A percentile compares a stretch with the other conserved stretches of the same genome.
Conservation (phyloP, 164 flowering plant genomes). For the Cinnamomum chago region DNA sequence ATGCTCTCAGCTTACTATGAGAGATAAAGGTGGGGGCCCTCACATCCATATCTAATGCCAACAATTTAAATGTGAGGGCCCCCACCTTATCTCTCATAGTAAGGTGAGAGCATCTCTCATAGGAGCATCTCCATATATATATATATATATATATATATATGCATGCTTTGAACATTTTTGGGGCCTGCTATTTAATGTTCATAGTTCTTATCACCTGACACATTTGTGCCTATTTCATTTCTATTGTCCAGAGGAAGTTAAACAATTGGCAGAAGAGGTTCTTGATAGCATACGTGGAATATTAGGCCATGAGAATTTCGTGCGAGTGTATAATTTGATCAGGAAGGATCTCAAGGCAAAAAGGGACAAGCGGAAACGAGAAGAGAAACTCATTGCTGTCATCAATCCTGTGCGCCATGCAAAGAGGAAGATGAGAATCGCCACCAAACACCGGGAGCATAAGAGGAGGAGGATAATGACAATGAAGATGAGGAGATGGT, state of each 20-base stretch:
- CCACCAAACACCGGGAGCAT: slow-evolving; percentile 61
- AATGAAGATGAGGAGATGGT: slow-evolving; percentile 62
- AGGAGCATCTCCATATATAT: too few relatives aligned
- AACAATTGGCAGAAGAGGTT: slow-evolving; percentile 68
- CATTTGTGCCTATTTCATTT: neutral
- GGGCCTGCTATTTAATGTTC: neutral
- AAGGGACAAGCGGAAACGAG: slow-evolving; percentile 73
- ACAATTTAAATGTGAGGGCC: too few relatives aligned
- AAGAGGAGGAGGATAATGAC: slow-evolving; percentile 81
- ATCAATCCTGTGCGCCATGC: slow-evolving; percentile 73
- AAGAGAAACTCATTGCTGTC: slow-evolving; percentile 74
- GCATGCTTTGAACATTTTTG: neutral
- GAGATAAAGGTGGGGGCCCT: too few relatives aligned
- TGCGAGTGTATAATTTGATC: slow-evolving; percentile 46
- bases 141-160: too few relatives aligned
- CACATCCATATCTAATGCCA: too few relatives aligned
- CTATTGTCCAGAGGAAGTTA: slow-evolving; percentile 57
- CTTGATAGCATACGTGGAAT: slow-evolving; percentile 33
- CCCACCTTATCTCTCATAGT: too few relatives aligned
- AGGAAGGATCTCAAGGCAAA: slow-evolving; percentile 58
- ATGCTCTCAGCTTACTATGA: too few relatives aligned
- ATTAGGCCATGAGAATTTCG: slow-evolving; percentile 50
- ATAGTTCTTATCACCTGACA: neutral
- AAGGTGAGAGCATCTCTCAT: too few relatives aligned
- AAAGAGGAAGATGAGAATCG: slow-evolving; percentile 67